Evolutionary conservation across 148 eudicot species (phyloP), one percentile per base, ranked within the genome.

Genomic region (Gaultheria prostrata): DNA sequence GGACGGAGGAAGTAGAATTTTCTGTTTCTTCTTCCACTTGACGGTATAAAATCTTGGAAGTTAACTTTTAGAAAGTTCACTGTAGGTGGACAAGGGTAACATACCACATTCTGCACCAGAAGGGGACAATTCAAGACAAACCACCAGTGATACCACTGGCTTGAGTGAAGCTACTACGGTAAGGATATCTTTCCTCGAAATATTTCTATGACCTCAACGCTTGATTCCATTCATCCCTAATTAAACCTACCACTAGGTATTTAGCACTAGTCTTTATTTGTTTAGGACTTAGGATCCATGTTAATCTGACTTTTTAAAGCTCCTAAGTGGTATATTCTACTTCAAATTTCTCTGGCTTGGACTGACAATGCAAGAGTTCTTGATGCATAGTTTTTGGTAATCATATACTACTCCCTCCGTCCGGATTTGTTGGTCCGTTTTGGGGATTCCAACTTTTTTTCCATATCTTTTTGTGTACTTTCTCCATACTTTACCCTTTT

Each of bases 11-110:
- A 39, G 43, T 39, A 43, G 10, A 0, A 33, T 17, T 79, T 17
- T 30, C 50, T 79, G 20, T 50, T 35, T 30, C 24, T 43, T 74
- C 35, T n/a, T 43, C 72, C 45, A 14, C 30, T 54, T 73, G 51
- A 26, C 84, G 4, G 74, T 70, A 3, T 10, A 50, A 70, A 10
- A 70, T 70, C 30, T 69, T 50, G 76, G 83, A 56, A 32, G n/a
- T 35, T 73, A 54, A 26, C 48, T 81, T 82, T 30, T 63, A 63
- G 70, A 63, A 63, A 15, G 26, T 59, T 82, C 51, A 30, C 72
- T 82, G 81, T 85, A 87, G 89, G 85, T 85, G 89, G 82, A 63
- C 73, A 77, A 48, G 15, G 85, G 53, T 74, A 77, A 72, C 72
- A 71, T 76, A 78, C 82, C 88, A 79, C 81, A 61, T 75, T 74